phyloP scores from a whole-genome alignment of 2,329 filamentous ascomycete species.

The Aspergillus pseudonomiae region DNA sequence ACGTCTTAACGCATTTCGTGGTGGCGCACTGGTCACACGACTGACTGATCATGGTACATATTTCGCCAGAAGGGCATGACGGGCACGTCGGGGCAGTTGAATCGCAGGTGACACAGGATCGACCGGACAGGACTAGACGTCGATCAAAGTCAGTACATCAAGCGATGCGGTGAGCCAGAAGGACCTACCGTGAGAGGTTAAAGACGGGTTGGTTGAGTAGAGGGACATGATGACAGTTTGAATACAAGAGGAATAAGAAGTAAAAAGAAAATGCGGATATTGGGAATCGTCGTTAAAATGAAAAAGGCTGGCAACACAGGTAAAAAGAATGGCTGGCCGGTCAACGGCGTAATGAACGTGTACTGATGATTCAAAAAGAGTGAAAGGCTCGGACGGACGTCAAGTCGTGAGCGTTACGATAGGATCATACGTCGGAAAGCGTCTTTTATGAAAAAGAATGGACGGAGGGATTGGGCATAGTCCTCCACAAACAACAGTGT shows the following conservation, averaged over 20 bases:
- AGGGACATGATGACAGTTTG: conserved; percentile 32
- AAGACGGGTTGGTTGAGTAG: conserved; percentile 23
- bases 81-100: conserved; percentile 59
- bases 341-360: conserved; percentile 34
- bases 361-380: conserved; percentile 27
- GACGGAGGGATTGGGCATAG: conserved; percentile 10
- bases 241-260: conserved; percentile 6
- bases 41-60: conserved; percentile 62
- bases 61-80: conserved; percentile 56
- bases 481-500: conserved; percentile 18
- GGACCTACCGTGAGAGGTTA: conserved; percentile 26
- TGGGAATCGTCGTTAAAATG: conserved; percentile 6
- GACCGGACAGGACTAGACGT: conserved; percentile 21
- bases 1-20: conserved; percentile 57
- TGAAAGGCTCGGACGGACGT: conserved; percentile 36
- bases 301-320: conserved; percentile 5
- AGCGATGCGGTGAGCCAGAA: neutral
- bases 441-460: conserved; percentile 24
- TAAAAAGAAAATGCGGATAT: conserved; percentile 10
- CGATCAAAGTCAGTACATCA: neutral
- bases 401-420: conserved; percentile 39
- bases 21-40: conserved; percentile 64
- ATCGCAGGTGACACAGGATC: conserved; percentile 60
- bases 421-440: conserved; percentile 28
- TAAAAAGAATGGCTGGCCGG: conserved; percentile 29